Conservation (phyloP, 2,329 filamentous ascomycete species). For the Leptosphaerulina australis region DNA sequence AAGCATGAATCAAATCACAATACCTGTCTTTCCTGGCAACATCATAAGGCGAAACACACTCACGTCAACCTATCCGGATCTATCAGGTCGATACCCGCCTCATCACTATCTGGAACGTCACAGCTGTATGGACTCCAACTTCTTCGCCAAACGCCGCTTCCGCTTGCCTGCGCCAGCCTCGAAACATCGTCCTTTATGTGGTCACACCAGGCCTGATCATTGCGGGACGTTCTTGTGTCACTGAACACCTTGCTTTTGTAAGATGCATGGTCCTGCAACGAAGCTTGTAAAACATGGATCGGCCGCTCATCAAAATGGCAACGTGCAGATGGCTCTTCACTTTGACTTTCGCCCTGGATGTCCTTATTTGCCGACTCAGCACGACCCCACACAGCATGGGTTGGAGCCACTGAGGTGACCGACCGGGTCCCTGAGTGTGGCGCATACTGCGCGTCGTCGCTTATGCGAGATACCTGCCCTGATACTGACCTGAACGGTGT, state of each 20-base stretch:
- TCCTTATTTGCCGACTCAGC: slow-evolving; percentile 5
- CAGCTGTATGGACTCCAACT: slow-evolving; percentile 17
- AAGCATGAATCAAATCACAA: neutral
- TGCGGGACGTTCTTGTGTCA: slow-evolving; percentile 28
- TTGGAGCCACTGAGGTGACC: slow-evolving; percentile 25
- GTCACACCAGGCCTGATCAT: slow-evolving; percentile 20
- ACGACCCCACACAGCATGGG: slow-evolving; percentile 10
- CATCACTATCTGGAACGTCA: slow-evolving; percentile 23
- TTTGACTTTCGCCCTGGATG: slow-evolving; percentile 12
- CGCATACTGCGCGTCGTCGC: slow-evolving; percentile 31
- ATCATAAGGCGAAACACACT: slow-evolving; percentile 6
- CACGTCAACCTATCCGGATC: slow-evolving; percentile 23
- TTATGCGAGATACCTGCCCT: slow-evolving; percentile 26
- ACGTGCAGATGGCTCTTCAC: slow-evolving; percentile 9
- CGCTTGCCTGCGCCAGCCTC: slow-evolving; percentile 20
- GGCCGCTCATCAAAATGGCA: slow-evolving; percentile 22
- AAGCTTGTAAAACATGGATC: slow-evolving; percentile 33
- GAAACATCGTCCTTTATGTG: slow-evolving; percentile 16
- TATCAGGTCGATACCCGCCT: slow-evolving; percentile 26
- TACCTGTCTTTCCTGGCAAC: neutral
- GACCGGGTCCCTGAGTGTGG: slow-evolving; percentile 23
- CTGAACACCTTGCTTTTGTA: slow-evolving; percentile 20
- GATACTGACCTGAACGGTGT: slow-evolving; percentile 26
- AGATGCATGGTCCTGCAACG: slow-evolving; percentile 36
- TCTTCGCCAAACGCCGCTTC: slow-evolving; percentile 9